Evolutionary conservation across 192 early-diverging fungal species (phyloP).

Genomic region (Rhizoclosmatium globosum): DNA sequence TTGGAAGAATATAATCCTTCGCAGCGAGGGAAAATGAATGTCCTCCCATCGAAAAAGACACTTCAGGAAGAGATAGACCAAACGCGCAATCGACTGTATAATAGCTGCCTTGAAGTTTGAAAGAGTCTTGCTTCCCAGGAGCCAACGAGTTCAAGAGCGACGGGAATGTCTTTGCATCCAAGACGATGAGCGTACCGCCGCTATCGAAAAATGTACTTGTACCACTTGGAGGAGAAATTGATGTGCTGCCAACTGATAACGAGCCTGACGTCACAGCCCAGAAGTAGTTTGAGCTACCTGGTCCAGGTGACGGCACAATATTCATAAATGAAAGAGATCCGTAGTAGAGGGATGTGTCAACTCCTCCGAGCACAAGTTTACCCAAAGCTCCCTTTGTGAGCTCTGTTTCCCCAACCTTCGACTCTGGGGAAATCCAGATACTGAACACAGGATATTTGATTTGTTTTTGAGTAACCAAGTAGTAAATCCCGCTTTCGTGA

Average conservation of each 20-base stretch:
- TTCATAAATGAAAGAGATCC: slow-evolving; percentile 17
- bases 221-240: neutral
- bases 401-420: neutral
- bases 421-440: slow-evolving; percentile 11
- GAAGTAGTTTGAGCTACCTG: slow-evolving; percentile 15
- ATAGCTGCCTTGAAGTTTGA: neutral
- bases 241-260: neutral
- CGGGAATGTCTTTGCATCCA: neutral
- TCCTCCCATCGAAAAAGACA: slow-evolving; percentile 6
- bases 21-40: neutral
- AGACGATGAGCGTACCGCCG: slow-evolving; percentile 16
- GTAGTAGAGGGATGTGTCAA: slow-evolving; percentile 5
- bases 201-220: slow-evolving; percentile 10
- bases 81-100: neutral
- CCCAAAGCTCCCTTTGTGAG: neutral
- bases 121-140: neutral
- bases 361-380: neutral
- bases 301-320: neutral
- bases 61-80: neutral
- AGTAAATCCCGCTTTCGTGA: neutral
- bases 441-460: neutral
- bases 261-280: slow-evolving; percentile 11
- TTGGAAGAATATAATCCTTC: neutral
- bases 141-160: neutral
- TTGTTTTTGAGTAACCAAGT: neutral